phyloP scores from a whole-genome alignment of 2,329 filamentous ascomycete genomes.

The Diaporthe australafricana region DNA sequence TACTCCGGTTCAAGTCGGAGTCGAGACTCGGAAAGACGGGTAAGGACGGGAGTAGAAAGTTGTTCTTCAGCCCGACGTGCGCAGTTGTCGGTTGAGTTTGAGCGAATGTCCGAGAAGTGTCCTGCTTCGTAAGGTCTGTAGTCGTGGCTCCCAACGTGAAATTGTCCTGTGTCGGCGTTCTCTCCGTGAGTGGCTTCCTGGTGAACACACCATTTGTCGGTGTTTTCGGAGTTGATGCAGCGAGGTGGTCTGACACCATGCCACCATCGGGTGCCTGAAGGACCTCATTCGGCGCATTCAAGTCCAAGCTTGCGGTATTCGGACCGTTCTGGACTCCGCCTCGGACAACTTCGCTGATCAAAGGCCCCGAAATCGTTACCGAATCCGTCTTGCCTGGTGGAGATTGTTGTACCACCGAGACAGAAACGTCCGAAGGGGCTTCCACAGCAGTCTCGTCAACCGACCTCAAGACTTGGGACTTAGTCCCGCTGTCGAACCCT shows the following conservation, averaged over 20 bases:
- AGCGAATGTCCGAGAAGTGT: background rate
- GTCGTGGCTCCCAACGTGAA: background rate
- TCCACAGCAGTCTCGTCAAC: background rate
- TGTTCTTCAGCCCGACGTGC: background rate
- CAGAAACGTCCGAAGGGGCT: background rate
- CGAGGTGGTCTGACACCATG: background rate
- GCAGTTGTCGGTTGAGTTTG: background rate
- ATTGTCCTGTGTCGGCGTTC: background rate
- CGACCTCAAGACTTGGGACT: background rate
- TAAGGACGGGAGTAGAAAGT: conserved; percentile 18
- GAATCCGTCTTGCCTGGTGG: background rate
- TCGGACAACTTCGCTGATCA: background rate
- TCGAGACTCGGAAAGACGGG: conserved; percentile 8
- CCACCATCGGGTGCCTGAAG: no score
- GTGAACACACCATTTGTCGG: background rate
- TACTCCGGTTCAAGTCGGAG: background rate
- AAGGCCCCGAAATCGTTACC: conserved; percentile 5
- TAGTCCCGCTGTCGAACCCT: background rate
- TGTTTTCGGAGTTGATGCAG: background rate
- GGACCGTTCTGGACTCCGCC: background rate
- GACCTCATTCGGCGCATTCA: background rate
- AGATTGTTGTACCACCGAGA: background rate
- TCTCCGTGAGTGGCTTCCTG: background rate
- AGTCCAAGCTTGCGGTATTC: background rate
- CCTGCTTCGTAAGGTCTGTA: background rate